Evolutionary conservation across 805 yeast species (phyloP), one percentile per base, ranked within the genome.

Genomic region (Ogataea paraovalis): DNA sequence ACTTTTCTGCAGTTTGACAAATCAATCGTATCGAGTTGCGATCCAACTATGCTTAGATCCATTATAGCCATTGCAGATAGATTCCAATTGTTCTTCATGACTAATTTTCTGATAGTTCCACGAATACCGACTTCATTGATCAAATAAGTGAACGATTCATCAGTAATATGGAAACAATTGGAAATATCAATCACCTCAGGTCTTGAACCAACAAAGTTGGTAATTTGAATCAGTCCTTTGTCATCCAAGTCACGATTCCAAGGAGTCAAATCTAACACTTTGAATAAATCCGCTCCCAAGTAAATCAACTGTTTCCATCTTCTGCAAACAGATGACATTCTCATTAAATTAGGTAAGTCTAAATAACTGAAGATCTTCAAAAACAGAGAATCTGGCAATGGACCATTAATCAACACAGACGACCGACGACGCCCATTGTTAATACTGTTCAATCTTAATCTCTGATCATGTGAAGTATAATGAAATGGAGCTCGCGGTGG

Each of bases 61-160:
- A 85, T 83, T 27, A 85, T 83, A 2, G 91, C 86, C 87, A 84
- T 82, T 2, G 89, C 87, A 49, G 83, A 78, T 8, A 86, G 80
- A 55, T 83, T 87, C 92, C 92, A 85, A 42, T 79, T 83, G 14
- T 86, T 79, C 51, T 71, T 73, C 89, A 85, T 83, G 50, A 72
- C 74, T 43, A 86, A 66, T 9, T 66, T 65, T 45, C 71, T 69
- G 40, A 86, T 74, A 28, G 73, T 71, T 3, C 89, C 89, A 36
- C 79, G 61, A 55, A 83, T 80, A 2, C 90, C 90, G 46, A 84
- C 74, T 54, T 84, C 87, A 56, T 80, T 83, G 19, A 85, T 80
- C 71, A 86, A 70, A 57, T 80, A 81, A 40, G 82, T 75, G 62
- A 86, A 86, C 0, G 91, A 89, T 51, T 76, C 83, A 61, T 85